Evolutionary conservation across 495 filamentous ascomycete species (phyloP), one percentile per base, ranked within the genome.

Genomic region (Trichocladium uniseriatum): DNA sequence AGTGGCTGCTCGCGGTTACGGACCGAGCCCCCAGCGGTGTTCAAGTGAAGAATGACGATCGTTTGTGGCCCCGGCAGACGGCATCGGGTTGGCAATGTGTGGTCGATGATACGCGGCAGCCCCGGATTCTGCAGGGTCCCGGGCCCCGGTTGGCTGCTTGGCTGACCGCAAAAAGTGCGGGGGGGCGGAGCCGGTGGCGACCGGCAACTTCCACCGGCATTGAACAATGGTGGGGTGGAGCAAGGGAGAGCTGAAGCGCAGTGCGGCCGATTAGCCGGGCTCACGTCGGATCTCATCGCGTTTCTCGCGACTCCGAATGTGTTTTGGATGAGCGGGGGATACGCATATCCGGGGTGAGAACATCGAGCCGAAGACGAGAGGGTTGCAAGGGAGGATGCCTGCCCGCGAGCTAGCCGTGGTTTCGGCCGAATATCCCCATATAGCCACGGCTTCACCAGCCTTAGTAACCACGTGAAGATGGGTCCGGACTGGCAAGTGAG

Each of bases 261-360:
- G 3, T 8, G 4, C 24, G 3, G 24, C 24, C 4, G 24, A 27
- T 27, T 27, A 27, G 24, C 24, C 24, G 24, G 24, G 24, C 24
- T 4, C 4, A 3, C 3, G 8, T 8, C 24, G 24, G 24, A 8
- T 3, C 24, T 27, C n/a, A 8, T 52, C 57, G 53, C 44, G 22
- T 40, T 41, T 34, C 49, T 59, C 57, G 57, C 57, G 57, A 56
- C 42, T 51, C 57, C 53, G 53, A 58, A 36, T 11, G 6, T 22
- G 22, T 31, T 28, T 22, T 21, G 4, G 14, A 28, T 13, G 18
- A 11, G 27, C 22, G 7, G 28, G 11, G 20, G 48, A 15, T 22
- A 48, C 16, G 28, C 16, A 45, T 38, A 49, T 37, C 52, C 52
- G 28, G 31, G 27, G 28, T 15, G 29, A n/a, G 43, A 35, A 27